These are phyloP conservation scores for Crotalaria pallida DNA, from an alignment of 306 rosid genomes.

Conservation along the genomic window DNA sequence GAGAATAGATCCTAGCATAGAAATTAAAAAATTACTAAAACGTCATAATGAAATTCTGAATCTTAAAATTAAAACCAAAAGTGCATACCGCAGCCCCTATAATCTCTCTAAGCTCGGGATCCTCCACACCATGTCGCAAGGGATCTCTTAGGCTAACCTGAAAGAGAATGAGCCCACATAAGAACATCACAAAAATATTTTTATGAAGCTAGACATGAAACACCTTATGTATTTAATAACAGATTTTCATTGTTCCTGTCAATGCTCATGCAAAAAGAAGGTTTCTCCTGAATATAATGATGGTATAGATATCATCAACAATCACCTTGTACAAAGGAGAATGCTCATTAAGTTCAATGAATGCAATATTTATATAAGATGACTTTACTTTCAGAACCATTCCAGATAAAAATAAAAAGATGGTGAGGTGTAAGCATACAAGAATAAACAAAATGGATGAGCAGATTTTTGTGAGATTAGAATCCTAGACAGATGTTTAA, in stretches of 20 bases:
- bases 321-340: background rate
- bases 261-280: background rate
- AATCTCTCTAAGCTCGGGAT: conserved; percentile 63
- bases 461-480: background rate
- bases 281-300: background rate
- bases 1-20: background rate
- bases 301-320: background rate
- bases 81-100: conserved; percentile 76
- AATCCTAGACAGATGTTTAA: background rate
- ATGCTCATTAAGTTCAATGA: background rate
- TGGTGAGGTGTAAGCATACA: background rate
- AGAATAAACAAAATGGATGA: background rate
- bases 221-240: background rate
- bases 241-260: background rate
- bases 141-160: conserved; percentile 97
- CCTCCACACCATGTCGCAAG: conserved; percentile 64
- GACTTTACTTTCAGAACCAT: background rate
- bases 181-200: background rate
- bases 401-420: background rate
- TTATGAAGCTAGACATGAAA: background rate
- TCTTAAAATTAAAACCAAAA: background rate
- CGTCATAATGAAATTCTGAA: background rate
- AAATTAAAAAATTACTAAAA: background rate
- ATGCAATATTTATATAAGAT: background rate
- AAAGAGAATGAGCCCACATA: background rate